Evolutionary conservation across 225 moss, liverwort and hornwort species (phyloP).

Genomic region (Antitrichia curtipendula): DNA sequence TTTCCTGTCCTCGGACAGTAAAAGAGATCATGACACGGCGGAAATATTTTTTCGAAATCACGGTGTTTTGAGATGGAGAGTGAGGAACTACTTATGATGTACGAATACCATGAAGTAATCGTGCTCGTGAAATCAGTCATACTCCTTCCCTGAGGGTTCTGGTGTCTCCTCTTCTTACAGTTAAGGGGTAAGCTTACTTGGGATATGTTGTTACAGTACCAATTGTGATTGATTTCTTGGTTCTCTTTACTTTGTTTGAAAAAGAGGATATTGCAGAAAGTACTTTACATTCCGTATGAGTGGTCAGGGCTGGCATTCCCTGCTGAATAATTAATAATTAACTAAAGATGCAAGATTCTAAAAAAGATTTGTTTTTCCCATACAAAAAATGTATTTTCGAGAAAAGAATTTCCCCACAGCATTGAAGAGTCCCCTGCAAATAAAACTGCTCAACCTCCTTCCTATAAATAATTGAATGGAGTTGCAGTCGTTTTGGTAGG

Average conservation of each 20-base stretch:
- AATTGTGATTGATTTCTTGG: not conserved
- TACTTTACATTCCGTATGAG: not conserved
- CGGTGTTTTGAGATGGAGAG: not conserved
- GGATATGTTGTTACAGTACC: not conserved
- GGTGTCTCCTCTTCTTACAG: not conserved
- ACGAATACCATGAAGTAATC: not conserved
- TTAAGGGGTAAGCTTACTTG: no score
- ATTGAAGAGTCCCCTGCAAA: not conserved
- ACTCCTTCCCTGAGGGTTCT: not conserved
- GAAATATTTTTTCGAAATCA: not conserved
- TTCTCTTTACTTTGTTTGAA: not conserved
- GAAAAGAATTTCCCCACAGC: not conserved
- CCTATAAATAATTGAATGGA: no score
- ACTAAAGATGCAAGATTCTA: not conserved
- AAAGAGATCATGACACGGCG: not conserved
- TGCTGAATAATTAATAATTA: not conserved
- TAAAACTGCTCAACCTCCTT: not conserved
- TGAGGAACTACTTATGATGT: not conserved
- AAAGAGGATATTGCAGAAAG: not conserved
- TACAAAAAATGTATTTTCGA: not conserved
- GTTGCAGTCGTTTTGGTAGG: not conserved
- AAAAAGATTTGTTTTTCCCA: not conserved
- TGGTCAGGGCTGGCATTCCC: not conserved
- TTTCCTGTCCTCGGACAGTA: not conserved
- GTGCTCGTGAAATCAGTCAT: not conserved